Percentiles rank a stretch among this genome's conserved stretches.
Evolutionary conservation across 805 yeast genomes (phyloP).

Genomic region (Kluyveromyces wickerhamii): DNA sequence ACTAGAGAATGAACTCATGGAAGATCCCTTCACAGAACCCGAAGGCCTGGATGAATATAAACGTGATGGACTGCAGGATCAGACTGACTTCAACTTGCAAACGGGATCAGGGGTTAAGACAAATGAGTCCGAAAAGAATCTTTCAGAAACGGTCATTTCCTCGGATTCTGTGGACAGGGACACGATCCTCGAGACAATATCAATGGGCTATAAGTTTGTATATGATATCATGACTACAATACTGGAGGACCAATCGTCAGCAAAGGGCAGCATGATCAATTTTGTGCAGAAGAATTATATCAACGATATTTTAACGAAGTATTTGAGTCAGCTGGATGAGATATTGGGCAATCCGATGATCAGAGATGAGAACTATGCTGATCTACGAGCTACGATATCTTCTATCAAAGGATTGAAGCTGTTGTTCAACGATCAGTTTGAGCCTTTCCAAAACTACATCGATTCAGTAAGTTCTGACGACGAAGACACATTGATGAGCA

Average conservation of each 20-base stretch:
- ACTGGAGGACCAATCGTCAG: slow-evolving; percentile 9
- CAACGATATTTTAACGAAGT: slow-evolving; percentile 13
- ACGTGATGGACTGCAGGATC: slow-evolving; percentile 1
- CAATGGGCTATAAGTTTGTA: slow-evolving; percentile 15
- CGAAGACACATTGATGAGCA: slow-evolving; percentile 2
- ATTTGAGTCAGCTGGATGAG: slow-evolving; percentile 15
- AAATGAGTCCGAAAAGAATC: not conserved
- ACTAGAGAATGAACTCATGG: slow-evolving; percentile 9
- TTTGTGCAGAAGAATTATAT: slow-evolving; percentile 17
- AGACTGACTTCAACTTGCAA: slow-evolving; percentile 7
- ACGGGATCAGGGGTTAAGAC: slow-evolving; percentile 15
- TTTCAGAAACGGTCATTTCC: not conserved
- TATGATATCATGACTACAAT: slow-evolving; percentile 16
- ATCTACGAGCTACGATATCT: slow-evolving; percentile 11
- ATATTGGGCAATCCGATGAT: slow-evolving; percentile 8
- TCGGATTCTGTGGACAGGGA: slow-evolving; percentile 6
- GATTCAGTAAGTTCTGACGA: not conserved
- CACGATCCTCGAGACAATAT: slow-evolving; percentile 18
- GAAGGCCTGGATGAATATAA: slow-evolving; percentile 5
- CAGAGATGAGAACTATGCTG: slow-evolving; percentile 6
- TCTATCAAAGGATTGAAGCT: slow-evolving; percentile 13
- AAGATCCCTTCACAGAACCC: not conserved
- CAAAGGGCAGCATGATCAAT: slow-evolving; percentile 7
- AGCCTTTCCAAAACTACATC: slow-evolving; percentile 6
- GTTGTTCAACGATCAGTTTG: slow-evolving; percentile 9